Percentiles rank a stretch among this genome's conserved stretches.
Evolutionary conservation across 2,329 filamentous ascomycete species (phyloP).

Genomic region (Diaporthe capsici): DNA sequence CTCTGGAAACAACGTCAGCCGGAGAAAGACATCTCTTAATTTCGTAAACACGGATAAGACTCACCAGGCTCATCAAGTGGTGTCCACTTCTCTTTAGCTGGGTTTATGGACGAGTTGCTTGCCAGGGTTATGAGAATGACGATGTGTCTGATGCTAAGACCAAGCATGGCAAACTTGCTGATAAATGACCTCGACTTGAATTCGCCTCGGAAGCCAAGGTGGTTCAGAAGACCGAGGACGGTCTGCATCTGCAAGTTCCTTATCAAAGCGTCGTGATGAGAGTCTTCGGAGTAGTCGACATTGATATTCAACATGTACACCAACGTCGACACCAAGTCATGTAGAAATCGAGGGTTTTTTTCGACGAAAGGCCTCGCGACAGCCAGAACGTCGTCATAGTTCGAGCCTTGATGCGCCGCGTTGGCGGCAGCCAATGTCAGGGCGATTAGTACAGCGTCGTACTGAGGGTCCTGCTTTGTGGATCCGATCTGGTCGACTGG

Average conservation of each 20-base stretch:
- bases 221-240: conserved; percentile 83
- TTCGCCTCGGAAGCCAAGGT: conserved; percentile 80
- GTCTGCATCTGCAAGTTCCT: conserved; percentile 81
- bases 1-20: conserved; percentile 60
- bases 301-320: conserved; percentile 79
- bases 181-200: conserved; percentile 72
- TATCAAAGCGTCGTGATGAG: conserved; percentile 79
- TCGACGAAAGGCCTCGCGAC: conserved; percentile 68
- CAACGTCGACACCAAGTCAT: conserved; percentile 75
- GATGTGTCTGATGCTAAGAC: conserved; percentile 81
- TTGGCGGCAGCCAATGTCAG: conserved; percentile 68
- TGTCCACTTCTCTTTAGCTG: conserved; percentile 67
- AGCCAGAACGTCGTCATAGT: conserved; percentile 80
- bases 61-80: conserved; percentile 75
- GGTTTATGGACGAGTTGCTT: conserved; percentile 67
- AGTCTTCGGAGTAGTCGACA: conserved; percentile 86
- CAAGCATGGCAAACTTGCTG: conserved; percentile 81
- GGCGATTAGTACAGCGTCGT: conserved; percentile 72
- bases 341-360: conserved; percentile 66
- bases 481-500: conserved; percentile 63
- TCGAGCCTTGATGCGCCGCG: conserved; percentile 60
- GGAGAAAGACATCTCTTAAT: not conserved
- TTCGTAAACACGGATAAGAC: conserved; percentile 45
- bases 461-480: conserved; percentile 62
- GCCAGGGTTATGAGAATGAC: conserved; percentile 76